Base-by-base conservation (phyloP, 1,139 yeast genomes). In the Pichia sp. region DNA sequence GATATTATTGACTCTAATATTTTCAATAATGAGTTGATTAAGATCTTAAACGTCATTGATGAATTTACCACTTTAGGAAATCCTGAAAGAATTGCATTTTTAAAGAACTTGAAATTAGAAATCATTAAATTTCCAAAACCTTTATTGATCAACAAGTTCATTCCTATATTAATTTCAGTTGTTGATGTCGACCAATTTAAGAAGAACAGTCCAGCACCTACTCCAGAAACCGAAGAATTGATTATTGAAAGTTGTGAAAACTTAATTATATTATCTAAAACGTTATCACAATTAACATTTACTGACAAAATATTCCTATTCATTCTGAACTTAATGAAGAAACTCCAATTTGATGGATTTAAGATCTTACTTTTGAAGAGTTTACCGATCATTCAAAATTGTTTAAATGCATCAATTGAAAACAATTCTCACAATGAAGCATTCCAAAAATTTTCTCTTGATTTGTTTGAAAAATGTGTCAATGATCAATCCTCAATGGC, bases 11-110 rank as follows among this genome's bases (percentile, higher is more conserved):
- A 71, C 37, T 77, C 80, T 19, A 79, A 75, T 36, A 77, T 69
- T 54, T 87, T 86, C 63, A 86, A 88, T 65, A 94, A 91, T 52
- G 87, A 93, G 46, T 69, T 91, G 45, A 82, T 93, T 46, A 85
- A 87, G 60, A 85, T 96, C 3, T 76, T 93, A 72, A 80, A 85
- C 66, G 85, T 86, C 59, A 67, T 93, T 42, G 98, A 91, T 62
- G 95, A 88, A 51, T 83, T 88, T 54, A 79, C 91, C 9, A 88
- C 96, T 1, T 85, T 87, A 56, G 68, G 83, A 2, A 69, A 73
- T 3, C 76, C 77, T 14, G 97, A 91, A 51, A 85, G 85, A 58
- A 66, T 77, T 34, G 72, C 81, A 0, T 90, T 89, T 62, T 71
- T 91, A 58, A 73, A 76, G 48, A 91, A 91, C 0, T 70, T 91